phyloP scores from a whole-genome alignment of 2,329 filamentous ascomycete species.

The Rachicladosporium sp. region DNA sequence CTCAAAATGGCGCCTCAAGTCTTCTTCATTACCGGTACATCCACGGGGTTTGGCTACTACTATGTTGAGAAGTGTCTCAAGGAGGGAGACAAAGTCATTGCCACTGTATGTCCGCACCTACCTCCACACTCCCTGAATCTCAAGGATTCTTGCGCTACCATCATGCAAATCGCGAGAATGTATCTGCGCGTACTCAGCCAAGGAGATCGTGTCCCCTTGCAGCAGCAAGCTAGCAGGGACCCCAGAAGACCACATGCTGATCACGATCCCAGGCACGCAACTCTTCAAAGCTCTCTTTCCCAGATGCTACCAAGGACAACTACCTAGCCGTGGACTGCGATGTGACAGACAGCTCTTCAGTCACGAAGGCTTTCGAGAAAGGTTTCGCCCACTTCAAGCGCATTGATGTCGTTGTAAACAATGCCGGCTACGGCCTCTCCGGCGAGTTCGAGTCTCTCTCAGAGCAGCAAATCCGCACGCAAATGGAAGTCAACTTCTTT shows the following conservation, averaged over 20 bases:
- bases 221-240: no score
- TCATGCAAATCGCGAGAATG: no score
- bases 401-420: constrained; percentile 50
- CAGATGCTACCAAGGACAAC: constrained; percentile 33
- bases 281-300: constrained; percentile 28
- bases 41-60: constrained; percentile 35
- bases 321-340: constrained; percentile 41
- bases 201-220: no score
- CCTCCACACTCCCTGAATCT: no score
- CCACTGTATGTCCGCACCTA: constrained; percentile 17
- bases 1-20: constrained; percentile 29
- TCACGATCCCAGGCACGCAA: constrained; percentile 23
- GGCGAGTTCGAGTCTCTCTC: constrained; percentile 42
- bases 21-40: constrained; percentile 36
- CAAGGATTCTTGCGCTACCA: no score
- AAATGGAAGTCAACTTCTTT: constrained; percentile 50
- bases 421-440: constrained; percentile 45
- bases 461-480: constrained; percentile 36
- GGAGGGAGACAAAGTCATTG: constrained; percentile 33
- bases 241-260: no score
- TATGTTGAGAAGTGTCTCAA: constrained; percentile 31
- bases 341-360: constrained; percentile 34
- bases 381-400: constrained; percentile 39
- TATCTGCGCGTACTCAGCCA: no score
- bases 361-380: constrained; percentile 34